phyloP scores from a whole-genome alignment of 192 early-diverging fungal genomes.

The Oehlia diaphana region DNA sequence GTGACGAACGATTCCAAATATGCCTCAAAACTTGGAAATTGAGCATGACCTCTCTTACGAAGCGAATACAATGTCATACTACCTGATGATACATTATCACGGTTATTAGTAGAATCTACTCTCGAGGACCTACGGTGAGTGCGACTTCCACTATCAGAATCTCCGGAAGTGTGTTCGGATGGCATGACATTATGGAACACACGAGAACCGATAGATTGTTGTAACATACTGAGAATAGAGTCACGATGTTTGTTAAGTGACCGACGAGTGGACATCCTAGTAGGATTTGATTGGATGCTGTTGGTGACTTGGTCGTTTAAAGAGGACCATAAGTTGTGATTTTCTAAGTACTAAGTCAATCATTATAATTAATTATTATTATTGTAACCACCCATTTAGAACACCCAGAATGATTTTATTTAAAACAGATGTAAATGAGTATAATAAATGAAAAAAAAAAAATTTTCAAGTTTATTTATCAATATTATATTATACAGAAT shows the following conservation, averaged over 20 bases:
- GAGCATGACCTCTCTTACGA: slow-evolving; percentile 33
- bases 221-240: slow-evolving; percentile 47
- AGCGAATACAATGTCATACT: slow-evolving; percentile 16
- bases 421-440: background rate
- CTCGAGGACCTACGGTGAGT: slow-evolving; percentile 19
- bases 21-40: slow-evolving; percentile 41
- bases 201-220: slow-evolving; percentile 38
- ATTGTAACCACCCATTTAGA: background rate
- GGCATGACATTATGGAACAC: slow-evolving; percentile 20
- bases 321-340: slow-evolving; percentile 50
- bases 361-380: background rate
- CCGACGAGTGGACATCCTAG: slow-evolving; percentile 45
- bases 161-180: slow-evolving; percentile 15
- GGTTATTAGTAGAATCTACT: slow-evolving; percentile 11
- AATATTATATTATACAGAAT: background rate
- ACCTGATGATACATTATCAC: background rate
- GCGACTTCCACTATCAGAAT: background rate
- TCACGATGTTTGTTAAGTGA: slow-evolving; percentile 44
- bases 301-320: slow-evolving; percentile 48
- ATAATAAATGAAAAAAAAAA: background rate
- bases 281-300: slow-evolving; percentile 36
- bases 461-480: background rate
- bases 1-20: slow-evolving; percentile 58
- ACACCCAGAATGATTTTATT: slow-evolving; percentile 5
- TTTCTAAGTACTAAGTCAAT: slow-evolving; percentile 37